These are phyloP conservation scores for Pochonia chlamydosporia DNA, from an alignment of 2,329 filamentous ascomycete genomes.

Conservation along the genomic window DNA sequence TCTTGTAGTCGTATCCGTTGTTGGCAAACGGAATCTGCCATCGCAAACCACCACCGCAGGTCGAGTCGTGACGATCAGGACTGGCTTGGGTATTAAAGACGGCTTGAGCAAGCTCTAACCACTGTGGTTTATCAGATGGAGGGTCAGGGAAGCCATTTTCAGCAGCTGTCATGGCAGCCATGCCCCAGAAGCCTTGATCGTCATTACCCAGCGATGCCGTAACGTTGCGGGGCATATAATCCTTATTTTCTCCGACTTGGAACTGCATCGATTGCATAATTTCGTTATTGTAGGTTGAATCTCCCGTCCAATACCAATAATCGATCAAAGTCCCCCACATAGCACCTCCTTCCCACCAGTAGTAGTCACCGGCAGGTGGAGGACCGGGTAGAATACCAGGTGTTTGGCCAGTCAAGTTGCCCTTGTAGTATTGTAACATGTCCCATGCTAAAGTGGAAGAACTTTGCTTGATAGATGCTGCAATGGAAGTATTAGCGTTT, in stretches of 20 bases:
- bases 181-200: constrained; percentile 62
- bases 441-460: constrained; percentile 36
- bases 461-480: constrained; percentile 32
- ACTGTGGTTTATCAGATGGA: constrained; percentile 40
- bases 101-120: constrained; percentile 53
- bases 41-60: constrained; percentile 56
- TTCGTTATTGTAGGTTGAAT: constrained; percentile 50
- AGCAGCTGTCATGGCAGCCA: constrained; percentile 56
- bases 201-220: constrained; percentile 54
- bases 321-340: constrained; percentile 59
- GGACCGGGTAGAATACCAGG: constrained; percentile 44
- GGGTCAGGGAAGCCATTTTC: constrained; percentile 53
- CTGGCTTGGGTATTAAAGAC: constrained; percentile 56
- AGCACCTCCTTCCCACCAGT: constrained; percentile 62
- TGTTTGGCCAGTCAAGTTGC: constrained; percentile 36
- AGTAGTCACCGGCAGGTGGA: constrained; percentile 43
- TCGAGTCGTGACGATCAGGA: constrained; percentile 51
- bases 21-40: constrained; percentile 77
- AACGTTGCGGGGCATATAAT: constrained; percentile 52
- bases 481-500: neutral
- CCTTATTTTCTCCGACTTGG: constrained; percentile 45
- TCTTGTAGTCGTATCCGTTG: constrained; percentile 71
- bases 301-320: constrained; percentile 59
- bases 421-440: constrained; percentile 40
- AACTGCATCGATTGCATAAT: constrained; percentile 45